phyloP scores from a whole-genome alignment of 768 basidiomycete species.

The Grammothele lineata region DNA sequence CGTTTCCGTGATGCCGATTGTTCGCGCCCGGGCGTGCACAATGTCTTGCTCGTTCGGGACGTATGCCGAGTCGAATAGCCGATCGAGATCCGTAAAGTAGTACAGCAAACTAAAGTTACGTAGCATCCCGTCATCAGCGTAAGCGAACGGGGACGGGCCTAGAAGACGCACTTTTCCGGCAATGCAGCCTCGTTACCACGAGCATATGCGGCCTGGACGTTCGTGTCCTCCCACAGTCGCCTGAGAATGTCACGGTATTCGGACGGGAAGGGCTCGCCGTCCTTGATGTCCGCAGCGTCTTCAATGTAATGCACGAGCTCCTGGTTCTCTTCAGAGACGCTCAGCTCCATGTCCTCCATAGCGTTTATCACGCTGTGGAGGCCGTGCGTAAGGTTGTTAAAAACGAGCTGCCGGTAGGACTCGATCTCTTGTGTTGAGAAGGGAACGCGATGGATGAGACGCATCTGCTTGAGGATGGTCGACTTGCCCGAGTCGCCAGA shows the following conservation, averaged over 20 bases:
- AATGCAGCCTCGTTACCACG: slow-evolving; percentile 88
- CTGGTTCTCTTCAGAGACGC: slow-evolving; percentile 57
- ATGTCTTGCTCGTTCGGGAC: slow-evolving; percentile 84
- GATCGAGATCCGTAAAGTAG: slow-evolving; percentile 76
- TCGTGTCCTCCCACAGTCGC: slow-evolving; percentile 71
- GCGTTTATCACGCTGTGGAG: slow-evolving; percentile 80
- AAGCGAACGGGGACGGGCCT: slow-evolving; percentile 4
- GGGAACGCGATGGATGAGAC: slow-evolving; percentile 84
- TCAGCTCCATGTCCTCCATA: slow-evolving; percentile 85
- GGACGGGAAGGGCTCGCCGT: slow-evolving; percentile 76
- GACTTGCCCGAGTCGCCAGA: slow-evolving; percentile 95
- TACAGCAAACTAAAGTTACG: slow-evolving; percentile 50
- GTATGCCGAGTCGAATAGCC: slow-evolving; percentile 72
- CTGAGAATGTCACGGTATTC: slow-evolving; percentile 64
- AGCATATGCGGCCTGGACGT: slow-evolving; percentile 69
- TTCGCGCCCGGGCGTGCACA: slow-evolving; percentile 78
- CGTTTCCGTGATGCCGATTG: slow-evolving; percentile 90
- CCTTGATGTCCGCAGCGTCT: slow-evolving; percentile 64
- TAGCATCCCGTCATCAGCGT: slow-evolving; percentile 5
- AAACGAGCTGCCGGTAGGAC: slow-evolving; percentile 86
- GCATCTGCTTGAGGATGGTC: slow-evolving; percentile 97
- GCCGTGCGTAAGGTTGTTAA: slow-evolving; percentile 87
- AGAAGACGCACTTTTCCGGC: slow-evolving; percentile 69
- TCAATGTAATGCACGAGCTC: slow-evolving; percentile 60
- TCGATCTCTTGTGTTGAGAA: slow-evolving; percentile 84